Base-by-base conservation (phyloP, 1,284 basidiomycete genomes). In the Pyrrhoderma noxium region DNA sequence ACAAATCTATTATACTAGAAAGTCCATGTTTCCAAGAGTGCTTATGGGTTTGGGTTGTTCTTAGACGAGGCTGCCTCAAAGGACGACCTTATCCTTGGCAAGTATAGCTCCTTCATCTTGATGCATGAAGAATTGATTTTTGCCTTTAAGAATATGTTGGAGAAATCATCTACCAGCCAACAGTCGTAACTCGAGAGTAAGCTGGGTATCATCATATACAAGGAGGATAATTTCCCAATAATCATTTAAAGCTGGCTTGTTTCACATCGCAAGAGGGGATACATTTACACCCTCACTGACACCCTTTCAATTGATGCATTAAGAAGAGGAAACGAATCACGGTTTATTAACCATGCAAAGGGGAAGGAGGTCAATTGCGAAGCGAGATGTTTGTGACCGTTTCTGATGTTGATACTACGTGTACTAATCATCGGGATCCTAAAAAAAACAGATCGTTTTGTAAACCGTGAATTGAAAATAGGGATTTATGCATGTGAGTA, bases 381-480 rank as follows among this genome's bases (percentile, higher is more conserved):
- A 4, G 76, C 79, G 0, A 57, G 57, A 53, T 64, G 80, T 81
- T 57, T 44, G 66, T 62, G 40, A 35, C 18, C n/a, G 31, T 43
- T 8, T n/a, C n/a, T n/a, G n/a, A n/a, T n/a, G n/a, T n/a, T n/a
- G n/a, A n/a, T n/a, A n/a, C n/a, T n/a, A n/a, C n/a, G n/a, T n/a
- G n/a, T n/a, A n/a, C n/a, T n/a, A n/a, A n/a, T n/a, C n/a, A n/a
- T n/a, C n/a, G n/a, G n/a, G n/a, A n/a, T n/a, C n/a, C 35, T 18
- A 19, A 13, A 8, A 19, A 13, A 8, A 16, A 51, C 48, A 85
- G 82, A 75, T n/a, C 62, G 57, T 19, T 57, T 74, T 8, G 77
- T 85, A 1, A 78, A 80, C 56, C 78, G 77, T 1, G 76, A 82
- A 45, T 72, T 76, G 45, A 70, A 77, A 18, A 79, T 85, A 48